Evolutionary conservation across 2,329 filamentous ascomycete genomes (phyloP), one percentile per base, ranked within the genome.

Genomic region (Trichophyton simii): DNA sequence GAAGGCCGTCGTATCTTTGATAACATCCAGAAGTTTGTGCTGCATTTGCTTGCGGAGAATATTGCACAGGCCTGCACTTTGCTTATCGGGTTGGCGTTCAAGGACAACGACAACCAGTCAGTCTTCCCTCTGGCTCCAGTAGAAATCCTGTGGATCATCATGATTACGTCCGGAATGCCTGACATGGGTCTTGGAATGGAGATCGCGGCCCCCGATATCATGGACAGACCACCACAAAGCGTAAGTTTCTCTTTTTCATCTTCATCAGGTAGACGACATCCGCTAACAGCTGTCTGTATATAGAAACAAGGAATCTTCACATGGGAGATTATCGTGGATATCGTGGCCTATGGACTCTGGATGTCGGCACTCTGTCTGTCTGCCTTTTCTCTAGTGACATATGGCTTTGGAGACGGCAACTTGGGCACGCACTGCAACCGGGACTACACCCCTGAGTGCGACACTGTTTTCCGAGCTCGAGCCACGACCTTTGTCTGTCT

Each of bases 111-210:
- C 8, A 81, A 83, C 7, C 81, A 88, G 63, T 94, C 89, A 0
- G 89, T 95, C 8, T 95, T 95, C 72, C 91, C 90, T 3, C 83
- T 95, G 52, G 85, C 88, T 0, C 89, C 91, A 0, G 84, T 95
- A 9, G 86, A 95, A 68, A 92, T 95, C 65, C 82, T 96, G 63
- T 96, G 89, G 90, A 89, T 96, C 72, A 95, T 95, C 74, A 92
- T 95, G 87, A 82, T 94, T 61, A 96, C 91, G 0, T 92, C 88
- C 46, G 88, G 87, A 62, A 84, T 94, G 72, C 90, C 90, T 1
- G 91, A 91, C 62, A 94, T 96, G 77, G 91, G 90, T 50, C 82
- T 96, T 0, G 89, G 90, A 20, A 87, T 90, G 66, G 90, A 95
- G 73, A 77, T 80, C 52, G 88, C 89, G 0, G 83, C 86, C 0